A percentile compares a stretch with the other conserved stretches of the same genome.
phyloP scores from a whole-genome alignment of 495 filamentous ascomycete genomes.

The Poronia punctata region DNA sequence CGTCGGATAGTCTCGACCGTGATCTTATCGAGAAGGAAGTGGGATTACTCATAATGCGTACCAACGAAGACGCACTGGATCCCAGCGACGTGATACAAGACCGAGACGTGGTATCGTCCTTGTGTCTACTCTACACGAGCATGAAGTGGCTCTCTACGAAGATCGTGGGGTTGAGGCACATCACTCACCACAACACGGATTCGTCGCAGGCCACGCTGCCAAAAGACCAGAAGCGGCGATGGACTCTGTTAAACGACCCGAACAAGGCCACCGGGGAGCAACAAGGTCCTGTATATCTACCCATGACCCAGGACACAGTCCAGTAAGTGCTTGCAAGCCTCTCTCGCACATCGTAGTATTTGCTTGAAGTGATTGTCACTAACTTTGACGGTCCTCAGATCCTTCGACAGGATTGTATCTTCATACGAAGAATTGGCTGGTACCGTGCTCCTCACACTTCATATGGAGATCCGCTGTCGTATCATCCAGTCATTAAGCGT shows the following conservation, averaged over 20 bases:
- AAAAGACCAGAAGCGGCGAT: constrained; percentile 55
- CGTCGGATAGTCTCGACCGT: constrained; percentile 34
- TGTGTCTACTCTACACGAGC: constrained; percentile 89
- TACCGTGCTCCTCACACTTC: constrained; percentile 72
- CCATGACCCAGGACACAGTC: constrained; percentile 81
- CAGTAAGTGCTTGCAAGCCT: too few species aligned
- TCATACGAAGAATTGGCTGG: constrained; percentile 71
- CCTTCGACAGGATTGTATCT: constrained; percentile 80
- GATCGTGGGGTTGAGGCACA: constrained; percentile 65
- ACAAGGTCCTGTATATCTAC: constrained; percentile 64
- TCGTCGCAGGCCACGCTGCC: constrained; percentile 41
- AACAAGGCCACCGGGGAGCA: constrained; percentile 39
- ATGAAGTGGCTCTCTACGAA: constrained; percentile 95
- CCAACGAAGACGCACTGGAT: constrained; percentile 57
- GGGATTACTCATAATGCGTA: constrained; percentile 54
- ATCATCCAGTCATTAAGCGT: constrained; percentile 62
- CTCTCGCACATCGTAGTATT: not conserved
- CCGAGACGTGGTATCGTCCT: constrained; percentile 69
- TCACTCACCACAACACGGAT: constrained; percentile 52
- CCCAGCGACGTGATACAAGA: constrained; percentile 82
- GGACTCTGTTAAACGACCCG: constrained; percentile 69
- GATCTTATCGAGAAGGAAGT: constrained; percentile 58
- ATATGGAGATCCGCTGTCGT: constrained; percentile 78
- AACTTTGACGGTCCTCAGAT: constrained; percentile 36
- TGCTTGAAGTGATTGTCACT: constrained; percentile 8